Conservation (phyloP, 2,329 filamentous ascomycete species). For the Venturia nashicola region DNA sequence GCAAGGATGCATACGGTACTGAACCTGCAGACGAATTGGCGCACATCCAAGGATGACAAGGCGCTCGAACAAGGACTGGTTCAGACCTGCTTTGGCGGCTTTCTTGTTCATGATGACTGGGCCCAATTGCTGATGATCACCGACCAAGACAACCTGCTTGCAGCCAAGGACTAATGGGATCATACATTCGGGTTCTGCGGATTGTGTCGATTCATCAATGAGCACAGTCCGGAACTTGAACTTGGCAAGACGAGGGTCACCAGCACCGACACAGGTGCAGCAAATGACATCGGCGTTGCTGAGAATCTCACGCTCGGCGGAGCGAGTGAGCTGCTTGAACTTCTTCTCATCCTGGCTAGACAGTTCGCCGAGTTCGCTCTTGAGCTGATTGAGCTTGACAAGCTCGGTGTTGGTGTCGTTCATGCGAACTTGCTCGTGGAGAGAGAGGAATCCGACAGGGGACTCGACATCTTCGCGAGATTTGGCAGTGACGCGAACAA, state of each 20-base stretch:
- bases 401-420: conserved; percentile 93
- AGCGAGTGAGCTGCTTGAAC: conserved; percentile 87
- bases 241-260: conserved; percentile 87
- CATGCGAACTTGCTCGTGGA: conserved; percentile 95
- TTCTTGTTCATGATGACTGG: conserved; percentile 99
- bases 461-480: conserved; percentile 98
- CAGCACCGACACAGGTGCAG: conserved; percentile 95
- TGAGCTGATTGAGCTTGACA: conserved; percentile 83
- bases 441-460: conserved; percentile 87
- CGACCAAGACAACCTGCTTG: conserved; percentile 97
- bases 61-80: conserved; percentile 97
- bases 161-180: conserved; percentile 93
- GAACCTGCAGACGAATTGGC: conserved; percentile 87
- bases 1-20: conserved; percentile 98
- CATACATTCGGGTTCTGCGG: conserved; percentile 97
- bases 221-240: conserved; percentile 97
- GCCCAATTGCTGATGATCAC: conserved; percentile 94
- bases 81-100: conserved; percentile 90
- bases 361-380: conserved; percentile 80
- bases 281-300: conserved; percentile 95
- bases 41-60: conserved; percentile 82
- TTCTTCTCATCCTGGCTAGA: conserved; percentile 97
- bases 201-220: conserved; percentile 97
- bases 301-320: conserved; percentile 88
- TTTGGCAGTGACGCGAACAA: conserved; percentile 95